Conservation (phyloP, 192 early-diverging fungal species). For the Chytriomyces confervae region DNA sequence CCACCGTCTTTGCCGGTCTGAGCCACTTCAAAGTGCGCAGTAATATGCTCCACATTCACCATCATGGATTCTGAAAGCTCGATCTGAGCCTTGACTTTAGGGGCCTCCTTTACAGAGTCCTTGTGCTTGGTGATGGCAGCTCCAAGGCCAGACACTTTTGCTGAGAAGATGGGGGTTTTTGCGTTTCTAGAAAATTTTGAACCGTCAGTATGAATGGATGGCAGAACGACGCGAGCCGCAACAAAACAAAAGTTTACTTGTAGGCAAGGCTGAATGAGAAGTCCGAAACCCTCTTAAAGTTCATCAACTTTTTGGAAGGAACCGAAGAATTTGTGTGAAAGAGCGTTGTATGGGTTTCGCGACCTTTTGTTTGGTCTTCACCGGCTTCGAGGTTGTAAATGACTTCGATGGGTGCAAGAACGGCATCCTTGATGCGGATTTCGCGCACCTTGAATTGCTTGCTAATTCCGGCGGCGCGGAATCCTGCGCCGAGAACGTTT, state of each 20-base stretch:
- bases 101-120: conserved; percentile 46
- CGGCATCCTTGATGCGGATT: conserved; percentile 86
- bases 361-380: conserved; percentile 7
- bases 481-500: conserved; percentile 87
- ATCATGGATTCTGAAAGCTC: conserved; percentile 81
- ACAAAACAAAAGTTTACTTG: conserved; percentile 32
- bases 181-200: not conserved
- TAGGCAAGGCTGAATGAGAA: conserved; percentile 81
- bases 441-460: conserved; percentile 87
- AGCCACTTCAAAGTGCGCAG: conserved; percentile 59
- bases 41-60: conserved; percentile 70
- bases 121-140: conserved; percentile 73
- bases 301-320: conserved; percentile 85
- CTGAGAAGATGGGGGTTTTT: conserved; percentile 59
- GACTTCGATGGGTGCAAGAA: conserved; percentile 69
- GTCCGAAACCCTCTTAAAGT: conserved; percentile 76
- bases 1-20: conserved; percentile 14
- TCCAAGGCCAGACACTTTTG: conserved; percentile 73
- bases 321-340: conserved; percentile 72
- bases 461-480: conserved; percentile 84
- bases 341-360: conserved; percentile 57
- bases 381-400: conserved; percentile 55
- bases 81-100: conserved; percentile 85
- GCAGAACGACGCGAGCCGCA: not conserved
- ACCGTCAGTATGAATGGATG: conserved; percentile 20